Conservation (phyloP, 208 protist species). For the Leishmania lainsoni region DNA sequence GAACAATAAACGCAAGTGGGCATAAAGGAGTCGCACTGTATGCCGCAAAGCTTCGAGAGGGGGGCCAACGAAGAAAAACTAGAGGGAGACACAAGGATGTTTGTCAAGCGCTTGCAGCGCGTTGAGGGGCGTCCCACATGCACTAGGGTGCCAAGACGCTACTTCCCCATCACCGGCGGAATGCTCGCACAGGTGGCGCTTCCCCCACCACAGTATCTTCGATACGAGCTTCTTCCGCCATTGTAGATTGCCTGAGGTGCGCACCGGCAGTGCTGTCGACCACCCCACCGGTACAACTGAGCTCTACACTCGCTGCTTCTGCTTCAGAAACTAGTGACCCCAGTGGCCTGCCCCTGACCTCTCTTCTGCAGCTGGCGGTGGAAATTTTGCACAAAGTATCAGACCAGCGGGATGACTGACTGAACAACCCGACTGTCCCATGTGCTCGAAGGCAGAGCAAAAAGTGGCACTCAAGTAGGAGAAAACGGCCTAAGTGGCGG, state of each 20-base stretch:
- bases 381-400: slow-evolving; percentile 26
- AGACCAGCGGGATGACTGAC: slow-evolving; percentile 9
- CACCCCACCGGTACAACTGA: neutral
- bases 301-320: neutral
- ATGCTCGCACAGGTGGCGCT: neutral
- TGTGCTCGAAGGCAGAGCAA: slow-evolving; percentile 19
- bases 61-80: no score
- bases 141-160: no score
- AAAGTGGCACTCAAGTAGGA: slow-evolving; percentile 22
- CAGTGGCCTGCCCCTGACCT: neutral
- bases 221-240: neutral
- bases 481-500: slow-evolving; percentile 4
- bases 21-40: no score
- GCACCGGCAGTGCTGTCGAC: neutral
- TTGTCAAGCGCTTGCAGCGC: no score
- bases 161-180: no score
- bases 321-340: neutral
- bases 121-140: no score
- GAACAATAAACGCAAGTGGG: no score
- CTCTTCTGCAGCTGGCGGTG: slow-evolving; percentile 15
- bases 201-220: neutral
- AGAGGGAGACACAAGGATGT: no score
- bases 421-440: slow-evolving; percentile 23
- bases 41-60: no score
- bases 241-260: neutral